phyloP scores from a whole-genome alignment of 2,329 filamentous ascomycete genomes.

The Apiospora marii region DNA sequence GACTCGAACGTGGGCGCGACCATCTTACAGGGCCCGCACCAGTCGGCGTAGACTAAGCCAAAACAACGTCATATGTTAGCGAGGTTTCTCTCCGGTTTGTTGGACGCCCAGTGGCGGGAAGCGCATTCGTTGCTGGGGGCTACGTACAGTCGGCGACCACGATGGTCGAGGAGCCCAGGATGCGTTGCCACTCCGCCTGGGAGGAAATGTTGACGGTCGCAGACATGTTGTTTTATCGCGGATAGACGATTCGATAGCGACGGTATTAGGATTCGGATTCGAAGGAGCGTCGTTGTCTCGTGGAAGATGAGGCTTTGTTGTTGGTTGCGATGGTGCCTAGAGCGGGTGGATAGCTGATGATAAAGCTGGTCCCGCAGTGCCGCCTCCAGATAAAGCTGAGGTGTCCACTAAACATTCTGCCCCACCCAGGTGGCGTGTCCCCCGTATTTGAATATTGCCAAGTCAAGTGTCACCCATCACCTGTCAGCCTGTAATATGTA shows the following conservation, averaged over 20 bases:
- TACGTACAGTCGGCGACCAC: constrained; percentile 89
- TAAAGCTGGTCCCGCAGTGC: constrained; percentile 2
- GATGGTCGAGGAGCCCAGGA: constrained; percentile 76
- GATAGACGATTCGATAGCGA: not conserved
- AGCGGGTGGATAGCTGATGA: constrained; percentile 14
- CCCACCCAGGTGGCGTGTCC: not conserved
- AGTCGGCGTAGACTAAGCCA: constrained; percentile 86
- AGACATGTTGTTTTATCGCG: constrained; percentile 45
- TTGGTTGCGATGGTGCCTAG: constrained; percentile 1
- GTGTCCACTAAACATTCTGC: not conserved
- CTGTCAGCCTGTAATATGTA: too few species aligned
- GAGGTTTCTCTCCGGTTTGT: not conserved
- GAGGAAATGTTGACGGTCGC: constrained; percentile 67
- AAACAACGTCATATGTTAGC: constrained; percentile 28
- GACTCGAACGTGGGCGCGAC: constrained; percentile 90
- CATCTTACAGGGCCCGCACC: constrained; percentile 92
- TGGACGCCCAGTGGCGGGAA: not conserved
- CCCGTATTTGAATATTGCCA: not conserved
- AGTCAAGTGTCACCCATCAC: too few species aligned
- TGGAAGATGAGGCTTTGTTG: constrained; percentile 17
- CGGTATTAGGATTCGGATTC: not conserved
- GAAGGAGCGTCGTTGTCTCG: not conserved
- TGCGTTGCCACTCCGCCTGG: constrained; percentile 72
- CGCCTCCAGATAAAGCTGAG: constrained; percentile 16
- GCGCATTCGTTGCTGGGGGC: constrained; percentile 25